These are phyloP conservation scores for Vicia sativa DNA, from an alignment of 306 rosid species.

Conservation along the genomic window DNA sequence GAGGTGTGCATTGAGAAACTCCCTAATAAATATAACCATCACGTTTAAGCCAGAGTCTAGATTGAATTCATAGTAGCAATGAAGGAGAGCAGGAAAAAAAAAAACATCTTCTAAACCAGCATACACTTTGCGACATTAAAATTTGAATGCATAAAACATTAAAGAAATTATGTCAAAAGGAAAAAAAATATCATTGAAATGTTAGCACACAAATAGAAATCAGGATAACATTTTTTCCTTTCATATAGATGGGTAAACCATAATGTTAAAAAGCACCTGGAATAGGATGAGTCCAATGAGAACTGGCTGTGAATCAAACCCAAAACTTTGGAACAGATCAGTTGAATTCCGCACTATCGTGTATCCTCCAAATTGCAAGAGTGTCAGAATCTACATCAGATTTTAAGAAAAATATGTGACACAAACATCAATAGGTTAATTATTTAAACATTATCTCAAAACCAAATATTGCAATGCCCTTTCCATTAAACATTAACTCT, in stretches of 20 bases:
- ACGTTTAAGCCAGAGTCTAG: background rate
- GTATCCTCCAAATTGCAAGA: slow-evolving; percentile 97
- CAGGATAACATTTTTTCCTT: background rate
- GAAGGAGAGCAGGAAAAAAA: slow-evolving; percentile 7
- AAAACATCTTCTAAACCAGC: slow-evolving; percentile 16
- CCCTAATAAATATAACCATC: background rate
- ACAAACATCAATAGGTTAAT: slow-evolving; percentile 16
- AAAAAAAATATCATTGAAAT: background rate
- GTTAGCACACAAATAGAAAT: background rate
- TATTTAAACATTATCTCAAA: slow-evolving; percentile 15
- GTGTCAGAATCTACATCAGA: slow-evolving; percentile 73
- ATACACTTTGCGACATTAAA: slow-evolving; percentile 12
- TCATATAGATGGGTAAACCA: slow-evolving; percentile 4
- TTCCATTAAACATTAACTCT: slow-evolving; percentile 7
- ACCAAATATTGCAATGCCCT: slow-evolving; percentile 22
- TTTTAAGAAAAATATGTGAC: slow-evolving; percentile 32
- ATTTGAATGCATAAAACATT: slow-evolving; percentile 10
- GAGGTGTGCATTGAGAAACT: too few relatives aligned
- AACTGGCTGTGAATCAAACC: slow-evolving; percentile 94
- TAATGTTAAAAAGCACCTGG: slow-evolving; percentile 58
- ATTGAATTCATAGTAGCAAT: background rate
- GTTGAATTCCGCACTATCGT: slow-evolving; percentile 90
- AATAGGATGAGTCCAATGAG: slow-evolving; percentile 90
- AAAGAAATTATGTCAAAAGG: slow-evolving; percentile 6
- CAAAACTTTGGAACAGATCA: slow-evolving; percentile 83